phyloP scores from a whole-genome alignment of 805 yeast genomes.

The Suhomyces sp. region DNA sequence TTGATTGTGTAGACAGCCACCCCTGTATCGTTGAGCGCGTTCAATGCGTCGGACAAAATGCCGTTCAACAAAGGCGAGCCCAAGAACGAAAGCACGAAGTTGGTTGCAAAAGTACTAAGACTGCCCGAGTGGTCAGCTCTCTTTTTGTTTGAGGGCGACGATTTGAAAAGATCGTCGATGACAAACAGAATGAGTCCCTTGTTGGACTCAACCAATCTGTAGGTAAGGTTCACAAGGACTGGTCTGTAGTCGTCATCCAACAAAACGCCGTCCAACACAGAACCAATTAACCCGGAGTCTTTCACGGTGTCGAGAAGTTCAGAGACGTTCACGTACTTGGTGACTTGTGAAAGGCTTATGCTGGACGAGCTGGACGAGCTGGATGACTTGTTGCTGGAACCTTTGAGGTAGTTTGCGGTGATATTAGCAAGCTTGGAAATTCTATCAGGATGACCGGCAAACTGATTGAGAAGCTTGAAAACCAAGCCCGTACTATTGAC shows the following conservation, averaged over 20 bases:
- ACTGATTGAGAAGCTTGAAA: conserved; percentile 32
- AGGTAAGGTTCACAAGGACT: conserved; percentile 27
- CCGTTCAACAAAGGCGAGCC: conserved; percentile 24
- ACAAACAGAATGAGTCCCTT: conserved; percentile 20
- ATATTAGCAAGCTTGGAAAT: conserved; percentile 28
- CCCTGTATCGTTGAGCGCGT: conserved; percentile 41
- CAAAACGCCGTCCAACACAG: conserved; percentile 35
- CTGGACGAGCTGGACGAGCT: neutral
- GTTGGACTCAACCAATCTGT: conserved; percentile 31
- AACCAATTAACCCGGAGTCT: conserved; percentile 34
- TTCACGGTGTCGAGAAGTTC: conserved; percentile 21
- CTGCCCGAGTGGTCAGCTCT: conserved; percentile 17
- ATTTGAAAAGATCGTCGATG: conserved; percentile 7
- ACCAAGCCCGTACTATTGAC: conserved; percentile 34
- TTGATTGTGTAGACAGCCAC: conserved; percentile 37
- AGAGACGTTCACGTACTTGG: conserved; percentile 16
- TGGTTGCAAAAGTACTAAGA: conserved; percentile 26
- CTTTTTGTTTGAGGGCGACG: conserved; percentile 3
- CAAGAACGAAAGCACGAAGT: conserved; percentile 26
- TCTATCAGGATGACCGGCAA: conserved; percentile 29
- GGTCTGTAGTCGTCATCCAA: conserved; percentile 34
- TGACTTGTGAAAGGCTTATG: conserved; percentile 3
- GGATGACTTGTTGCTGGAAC: conserved; percentile 1
- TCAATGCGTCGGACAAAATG: conserved; percentile 24
- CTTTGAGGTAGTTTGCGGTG: conserved; percentile 22